Evolutionary conservation across 2,329 filamentous ascomycete genomes (phyloP), one percentile per base, ranked within the genome.

Genomic region (Myotisia sp.): DNA sequence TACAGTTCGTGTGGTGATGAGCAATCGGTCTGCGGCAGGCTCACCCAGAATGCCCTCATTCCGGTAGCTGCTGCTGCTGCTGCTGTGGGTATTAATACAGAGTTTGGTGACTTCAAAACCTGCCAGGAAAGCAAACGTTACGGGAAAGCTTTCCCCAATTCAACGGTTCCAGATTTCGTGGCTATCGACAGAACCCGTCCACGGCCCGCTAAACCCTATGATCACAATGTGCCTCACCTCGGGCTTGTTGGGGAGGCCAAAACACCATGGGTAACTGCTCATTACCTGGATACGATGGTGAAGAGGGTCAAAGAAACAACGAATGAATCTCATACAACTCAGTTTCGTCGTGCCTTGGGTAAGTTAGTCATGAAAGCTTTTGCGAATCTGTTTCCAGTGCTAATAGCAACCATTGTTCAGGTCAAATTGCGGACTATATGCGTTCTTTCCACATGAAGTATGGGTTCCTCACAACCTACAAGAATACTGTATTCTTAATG

Each of bases 391-490:
- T n/a, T 12, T 23, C 10, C 24, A 10, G n/a, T 12, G 2, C 27
- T 29, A 19, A 29, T 8, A 6, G 3, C 2, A 7, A 21, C 13
- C 16, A 6, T 29, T 17, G 29, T 30, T 12, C 34, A 42, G 39
- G 39, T 5, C 39, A 42, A 16, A 35, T 42, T 21, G 39, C 37
- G 2, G 19, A 7, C 10, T 42, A 42, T 29, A 42, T 42, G 39
- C 28, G 37, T 29, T 19, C 10, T 12, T 42, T 28, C 14, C 21
- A 42, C 17, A 38, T 39, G 30, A 29, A 10, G 29, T 42, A 34
- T 23, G 37, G 29, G 8, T 42, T 42, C 19, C 26, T 42, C 3
- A 42, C 39, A 13, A 42, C 37, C 3, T 42, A 42, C 20, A 16
- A 39, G 17, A 7, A 34, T 14, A 42, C 39, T n/a, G 35, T 42